Conservation (phyloP, 345 rosid genomes). For the Passiflora organensis region DNA sequence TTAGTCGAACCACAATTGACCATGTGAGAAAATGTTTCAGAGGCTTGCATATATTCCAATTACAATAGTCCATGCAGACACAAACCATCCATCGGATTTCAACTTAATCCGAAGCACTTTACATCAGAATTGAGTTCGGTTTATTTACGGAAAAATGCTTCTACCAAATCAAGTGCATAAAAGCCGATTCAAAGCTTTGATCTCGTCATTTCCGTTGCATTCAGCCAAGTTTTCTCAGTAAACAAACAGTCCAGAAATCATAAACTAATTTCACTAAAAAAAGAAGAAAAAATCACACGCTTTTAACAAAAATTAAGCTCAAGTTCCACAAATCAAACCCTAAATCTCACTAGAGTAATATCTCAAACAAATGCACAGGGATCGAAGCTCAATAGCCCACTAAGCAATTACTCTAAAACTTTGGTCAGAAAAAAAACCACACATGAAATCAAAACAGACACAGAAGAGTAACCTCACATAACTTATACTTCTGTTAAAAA, state of each 20-base stretch:
- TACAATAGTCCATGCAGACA: conserved; percentile 7
- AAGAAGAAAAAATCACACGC: conserved; percentile 20
- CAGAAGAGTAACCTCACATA: conserved; percentile 5
- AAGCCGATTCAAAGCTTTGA: conserved; percentile 13
- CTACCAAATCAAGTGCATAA: background rate
- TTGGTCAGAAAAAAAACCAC: conserved; percentile 12
- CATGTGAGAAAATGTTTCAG: conserved; percentile 1
- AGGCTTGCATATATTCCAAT: conserved; percentile 5
- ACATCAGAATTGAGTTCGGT: background rate
- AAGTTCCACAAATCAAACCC: conserved; percentile 17
- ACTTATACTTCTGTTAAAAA: conserved; percentile 13
- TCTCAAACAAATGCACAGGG: conserved; percentile 27
- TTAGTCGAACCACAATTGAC: background rate
- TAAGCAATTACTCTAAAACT: background rate
- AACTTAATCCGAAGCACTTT: background rate
- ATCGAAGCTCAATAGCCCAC: conserved; percentile 23
- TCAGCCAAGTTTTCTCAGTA: conserved; percentile 19
- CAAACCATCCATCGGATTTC: background rate
- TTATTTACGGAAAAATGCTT: background rate
- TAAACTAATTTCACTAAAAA: background rate
- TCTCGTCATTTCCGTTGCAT: conserved; percentile 18
- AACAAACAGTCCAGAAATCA: conserved; percentile 12
- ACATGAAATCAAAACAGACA: conserved; percentile 8
- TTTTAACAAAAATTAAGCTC: conserved; percentile 21
- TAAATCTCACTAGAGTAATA: conserved; percentile 18